Percentiles rank a stretch among this genome's conserved stretches.
Evolutionary conservation across 371 early-diverging fungal species (phyloP).

Genomic region (Funneliformis caledonium): DNA sequence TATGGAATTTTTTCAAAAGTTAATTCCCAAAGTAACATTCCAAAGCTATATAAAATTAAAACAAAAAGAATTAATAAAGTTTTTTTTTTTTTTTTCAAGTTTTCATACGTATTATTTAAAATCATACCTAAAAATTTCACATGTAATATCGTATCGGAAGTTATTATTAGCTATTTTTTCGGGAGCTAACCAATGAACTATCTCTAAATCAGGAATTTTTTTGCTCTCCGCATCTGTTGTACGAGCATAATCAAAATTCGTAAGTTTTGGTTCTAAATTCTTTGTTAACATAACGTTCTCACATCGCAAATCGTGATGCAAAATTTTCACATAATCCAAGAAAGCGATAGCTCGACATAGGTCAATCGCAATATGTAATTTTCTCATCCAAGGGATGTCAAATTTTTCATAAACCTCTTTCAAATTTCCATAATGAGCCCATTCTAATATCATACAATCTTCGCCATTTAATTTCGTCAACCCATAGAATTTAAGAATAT

Average conservation of each 20-base stretch:
- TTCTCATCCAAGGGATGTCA: slow-evolving; percentile 23
- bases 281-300: slow-evolving; percentile 28
- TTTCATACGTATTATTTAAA: too few species aligned
- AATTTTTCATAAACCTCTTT: background rate
- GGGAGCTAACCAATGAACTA: slow-evolving; percentile 33
- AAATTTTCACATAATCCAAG: slow-evolving; percentile 19
- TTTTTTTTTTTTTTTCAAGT: background rate
- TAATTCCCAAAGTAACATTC: slow-evolving; percentile 36
- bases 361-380: slow-evolving; percentile 29
- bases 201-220: background rate
- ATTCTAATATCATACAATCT: slow-evolving; percentile 8
- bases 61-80: background rate
- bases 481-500: slow-evolving; percentile 33
- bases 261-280: slow-evolving; percentile 25
- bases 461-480: background rate
- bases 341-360: slow-evolving; percentile 27
- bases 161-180: slow-evolving; percentile 1
- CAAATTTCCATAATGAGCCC: slow-evolving; percentile 27
- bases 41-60: slow-evolving; percentile 1
- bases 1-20: slow-evolving; percentile 13
- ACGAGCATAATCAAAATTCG: slow-evolving; percentile 32
- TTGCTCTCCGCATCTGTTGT: too few species aligned
- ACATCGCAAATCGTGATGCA: slow-evolving; percentile 37
- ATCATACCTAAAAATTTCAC: slow-evolving; percentile 38
- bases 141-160: slow-evolving; percentile 5